phyloP scores from a whole-genome alignment of 805 yeast genomes.

The Brettanomyces bruxellensis region DNA sequence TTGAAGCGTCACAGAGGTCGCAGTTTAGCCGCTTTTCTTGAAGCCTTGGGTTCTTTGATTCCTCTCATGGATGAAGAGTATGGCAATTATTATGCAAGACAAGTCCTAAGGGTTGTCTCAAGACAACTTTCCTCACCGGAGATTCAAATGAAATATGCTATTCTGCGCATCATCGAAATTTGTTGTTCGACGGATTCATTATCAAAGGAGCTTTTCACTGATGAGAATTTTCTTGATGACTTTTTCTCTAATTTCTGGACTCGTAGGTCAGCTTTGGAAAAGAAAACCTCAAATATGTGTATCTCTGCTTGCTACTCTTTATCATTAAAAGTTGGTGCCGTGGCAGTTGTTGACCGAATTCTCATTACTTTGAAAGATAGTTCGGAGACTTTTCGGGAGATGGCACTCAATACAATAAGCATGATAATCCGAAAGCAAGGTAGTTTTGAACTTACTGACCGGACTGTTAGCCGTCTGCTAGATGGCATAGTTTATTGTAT shows the following conservation, averaged over 20 bases:
- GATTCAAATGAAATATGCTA: slow-evolving; percentile 75
- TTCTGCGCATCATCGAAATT: slow-evolving; percentile 57
- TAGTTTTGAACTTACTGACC: slow-evolving; percentile 50
- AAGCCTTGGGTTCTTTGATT: slow-evolving; percentile 68
- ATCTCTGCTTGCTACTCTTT: slow-evolving; percentile 63
- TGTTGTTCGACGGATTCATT: slow-evolving; percentile 57
- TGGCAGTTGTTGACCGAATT: slow-evolving; percentile 48
- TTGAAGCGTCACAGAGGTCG: slow-evolving; percentile 70
- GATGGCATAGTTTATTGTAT: slow-evolving; percentile 78
- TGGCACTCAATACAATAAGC: slow-evolving; percentile 68
- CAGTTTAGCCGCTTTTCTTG: slow-evolving; percentile 63
- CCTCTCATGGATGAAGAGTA: slow-evolving; percentile 85
- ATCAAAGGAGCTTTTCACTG: slow-evolving; percentile 37
- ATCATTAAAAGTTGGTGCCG: slow-evolving; percentile 59
- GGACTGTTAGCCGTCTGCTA: slow-evolving; percentile 52
- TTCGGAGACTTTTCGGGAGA: slow-evolving; percentile 66
- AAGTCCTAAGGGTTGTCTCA: slow-evolving; percentile 55
- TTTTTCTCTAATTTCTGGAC: slow-evolving; percentile 76
- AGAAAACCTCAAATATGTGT: slow-evolving; percentile 47
- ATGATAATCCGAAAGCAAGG: slow-evolving; percentile 44
- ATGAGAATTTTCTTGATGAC: slow-evolving; percentile 41
- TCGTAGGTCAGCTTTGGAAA: slow-evolving; percentile 68
- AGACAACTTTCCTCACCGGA: slow-evolving; percentile 77
- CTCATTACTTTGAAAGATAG: slow-evolving; percentile 65
- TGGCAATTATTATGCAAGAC: slow-evolving; percentile 67